A percentile compares a stretch with the other conserved stretches of the same genome.
Evolutionary conservation across 345 rosid species (phyloP).

Genomic region (Toxicodendron radicans): DNA sequence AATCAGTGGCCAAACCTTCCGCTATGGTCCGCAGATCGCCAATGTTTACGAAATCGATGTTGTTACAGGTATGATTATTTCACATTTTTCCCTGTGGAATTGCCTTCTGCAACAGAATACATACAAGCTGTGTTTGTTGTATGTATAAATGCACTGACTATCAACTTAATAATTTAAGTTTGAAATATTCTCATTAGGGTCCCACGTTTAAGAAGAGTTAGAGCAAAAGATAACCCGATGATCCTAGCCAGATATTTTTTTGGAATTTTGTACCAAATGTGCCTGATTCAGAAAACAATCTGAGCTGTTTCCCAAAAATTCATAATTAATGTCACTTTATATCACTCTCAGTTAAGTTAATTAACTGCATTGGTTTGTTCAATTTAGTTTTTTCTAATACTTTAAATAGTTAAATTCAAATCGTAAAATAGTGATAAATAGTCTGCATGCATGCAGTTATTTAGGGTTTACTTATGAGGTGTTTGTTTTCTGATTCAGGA

Average conservation of each 20-base stretch:
- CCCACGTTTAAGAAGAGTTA: slow-evolving; percentile 13
- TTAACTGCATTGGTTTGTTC: too few relatives aligned
- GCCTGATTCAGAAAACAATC: background rate
- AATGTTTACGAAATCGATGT: slow-evolving; percentile 85
- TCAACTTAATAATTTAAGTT: background rate
- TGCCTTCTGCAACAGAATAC: background rate
- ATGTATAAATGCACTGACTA: background rate
- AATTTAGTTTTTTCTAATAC: too few relatives aligned
- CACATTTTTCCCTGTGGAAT: background rate
- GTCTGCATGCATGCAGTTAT: slow-evolving; percentile 24
- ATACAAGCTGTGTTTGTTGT: slow-evolving; percentile 14
- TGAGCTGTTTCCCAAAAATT: background rate
- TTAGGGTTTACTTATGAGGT: slow-evolving; percentile 2
- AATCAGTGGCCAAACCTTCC: slow-evolving; percentile 85
- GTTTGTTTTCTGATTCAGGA: slow-evolving; percentile 39
- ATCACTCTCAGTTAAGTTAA: too few relatives aligned
- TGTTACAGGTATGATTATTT: slow-evolving; percentile 59
- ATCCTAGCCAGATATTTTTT: background rate
- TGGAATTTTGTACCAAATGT: background rate
- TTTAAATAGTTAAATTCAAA: background rate
- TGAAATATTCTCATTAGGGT: slow-evolving; percentile 9
- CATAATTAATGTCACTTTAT: background rate
- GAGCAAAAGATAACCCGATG: slow-evolving; percentile 17
- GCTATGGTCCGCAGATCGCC: slow-evolving; percentile 93
- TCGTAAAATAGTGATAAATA: background rate